phyloP scores from a whole-genome alignment of 1,139 yeast species.

The Magnusiomyces ingens region DNA sequence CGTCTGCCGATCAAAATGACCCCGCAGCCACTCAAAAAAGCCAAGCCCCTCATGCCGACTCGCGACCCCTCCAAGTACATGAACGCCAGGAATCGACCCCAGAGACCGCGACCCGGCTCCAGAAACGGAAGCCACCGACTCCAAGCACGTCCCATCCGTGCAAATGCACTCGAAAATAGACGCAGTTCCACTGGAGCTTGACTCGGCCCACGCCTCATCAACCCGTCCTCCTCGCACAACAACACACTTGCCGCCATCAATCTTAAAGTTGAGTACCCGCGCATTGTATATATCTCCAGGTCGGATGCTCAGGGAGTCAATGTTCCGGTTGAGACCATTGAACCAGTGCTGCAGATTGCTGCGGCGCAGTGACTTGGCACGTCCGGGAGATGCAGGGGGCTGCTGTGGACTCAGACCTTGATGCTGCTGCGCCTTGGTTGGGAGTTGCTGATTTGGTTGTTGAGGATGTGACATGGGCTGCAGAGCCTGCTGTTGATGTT shows the following conservation, averaged over 20 bases:
- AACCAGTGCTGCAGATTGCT: slow-evolving; percentile 6
- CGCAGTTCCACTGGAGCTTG: no score
- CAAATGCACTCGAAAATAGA: slow-evolving; percentile 8
- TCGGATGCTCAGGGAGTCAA: slow-evolving; percentile 2
- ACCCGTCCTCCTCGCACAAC: no score
- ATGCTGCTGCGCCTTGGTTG: no score
- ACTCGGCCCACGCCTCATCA: no score
- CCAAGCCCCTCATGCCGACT: background rate
- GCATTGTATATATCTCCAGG: slow-evolving; percentile 8
- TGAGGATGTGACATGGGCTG: no score
- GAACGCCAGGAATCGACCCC: no score
- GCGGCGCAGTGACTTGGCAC: no score
- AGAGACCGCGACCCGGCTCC: background rate
- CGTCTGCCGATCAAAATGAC: slow-evolving; percentile 3
- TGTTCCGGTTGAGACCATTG: slow-evolving; percentile 1
- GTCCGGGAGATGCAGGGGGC: no score
- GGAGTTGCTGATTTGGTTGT: no score
- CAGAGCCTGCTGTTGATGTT: no score
- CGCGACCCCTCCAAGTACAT: no score
- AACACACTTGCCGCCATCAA: background rate
- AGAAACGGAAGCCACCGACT: slow-evolving; percentile 4
- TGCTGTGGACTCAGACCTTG: no score
- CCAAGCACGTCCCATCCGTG: slow-evolving; percentile 3
- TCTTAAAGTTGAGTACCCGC: slow-evolving; percentile 3
- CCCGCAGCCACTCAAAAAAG: slow-evolving; percentile 5